A percentile compares a stretch with the other conserved stretches of the same genome.
Conservation (phyloP, 2,329 filamentous ascomycete genomes). For the Phoma sp. region DNA sequence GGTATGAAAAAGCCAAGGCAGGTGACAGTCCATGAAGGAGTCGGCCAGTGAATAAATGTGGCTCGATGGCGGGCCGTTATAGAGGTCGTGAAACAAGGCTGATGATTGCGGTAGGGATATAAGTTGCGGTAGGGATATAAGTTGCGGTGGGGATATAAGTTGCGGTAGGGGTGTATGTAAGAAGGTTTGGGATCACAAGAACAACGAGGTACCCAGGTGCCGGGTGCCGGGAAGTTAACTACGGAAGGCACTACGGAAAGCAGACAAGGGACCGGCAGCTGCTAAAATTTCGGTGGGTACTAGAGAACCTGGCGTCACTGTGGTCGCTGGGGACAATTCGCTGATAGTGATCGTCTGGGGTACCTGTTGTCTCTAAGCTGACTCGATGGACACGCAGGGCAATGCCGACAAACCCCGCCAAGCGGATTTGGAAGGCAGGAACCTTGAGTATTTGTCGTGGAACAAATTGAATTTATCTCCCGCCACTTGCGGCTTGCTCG, state of each 20-base stretch:
- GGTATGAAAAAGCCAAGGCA: background rate
- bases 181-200: constrained; percentile 5
- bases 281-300: background rate
- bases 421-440: background rate
- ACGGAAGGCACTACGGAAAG: background rate
- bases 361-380: constrained; percentile 7
- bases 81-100: constrained; percentile 10
- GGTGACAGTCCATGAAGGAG: constrained; percentile 1
- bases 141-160: constrained; percentile 8
- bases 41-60: constrained; percentile 9
- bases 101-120: constrained; percentile 10
- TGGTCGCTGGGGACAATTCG: constrained; percentile 4
- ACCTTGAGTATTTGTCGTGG: constrained; percentile 3
- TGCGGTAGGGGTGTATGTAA: too few relatives aligned
- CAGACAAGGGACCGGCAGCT: background rate
- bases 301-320: constrained; percentile 3
- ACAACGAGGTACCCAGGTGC: constrained; percentile 2
- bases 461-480: constrained; percentile 1
- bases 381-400: background rate
- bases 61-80: background rate
- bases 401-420: constrained; percentile 4
- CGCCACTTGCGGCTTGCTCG: constrained; percentile 1
- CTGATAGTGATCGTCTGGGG: constrained; percentile 5
- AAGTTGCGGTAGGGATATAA: constrained; percentile 8
- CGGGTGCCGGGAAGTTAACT: background rate